Evolutionary conservation across 2,329 filamentous ascomycete genomes (phyloP).

Genomic region (Drechslera avenae): DNA sequence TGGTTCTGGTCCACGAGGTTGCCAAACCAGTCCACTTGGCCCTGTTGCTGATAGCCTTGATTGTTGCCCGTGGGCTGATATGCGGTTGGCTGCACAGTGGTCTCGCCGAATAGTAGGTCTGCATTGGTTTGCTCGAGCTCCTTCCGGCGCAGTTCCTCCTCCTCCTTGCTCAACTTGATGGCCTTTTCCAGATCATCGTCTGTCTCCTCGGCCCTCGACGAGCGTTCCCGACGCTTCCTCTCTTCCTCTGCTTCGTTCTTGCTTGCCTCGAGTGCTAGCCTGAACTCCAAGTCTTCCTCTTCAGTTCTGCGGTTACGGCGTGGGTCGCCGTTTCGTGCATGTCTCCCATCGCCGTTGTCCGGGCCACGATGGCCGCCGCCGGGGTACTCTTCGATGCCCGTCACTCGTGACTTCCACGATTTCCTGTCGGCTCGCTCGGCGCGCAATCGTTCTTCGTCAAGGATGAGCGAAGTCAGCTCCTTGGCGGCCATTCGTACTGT

Average conservation of each 20-base stretch:
- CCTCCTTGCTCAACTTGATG: constrained; percentile 90
- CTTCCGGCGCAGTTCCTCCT: constrained; percentile 84
- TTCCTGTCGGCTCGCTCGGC: constrained; percentile 89
- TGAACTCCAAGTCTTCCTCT: constrained; percentile 84
- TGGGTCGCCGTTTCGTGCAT: constrained; percentile 47
- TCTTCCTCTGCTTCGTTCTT: constrained; percentile 96
- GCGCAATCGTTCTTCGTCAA: constrained; percentile 91
- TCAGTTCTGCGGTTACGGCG: constrained; percentile 65
- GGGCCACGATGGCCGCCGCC: constrained; percentile 40
- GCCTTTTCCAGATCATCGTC: constrained; percentile 94
- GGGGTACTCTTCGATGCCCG: constrained; percentile 83
- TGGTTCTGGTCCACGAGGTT: constrained; percentile 81
- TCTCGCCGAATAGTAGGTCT: constrained; percentile 85
- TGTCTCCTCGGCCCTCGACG: constrained; percentile 55
- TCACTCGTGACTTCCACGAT: constrained; percentile 95
- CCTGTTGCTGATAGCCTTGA: constrained; percentile 96
- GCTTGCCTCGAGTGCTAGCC: constrained; percentile 89
- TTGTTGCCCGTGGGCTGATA: constrained; percentile 88
- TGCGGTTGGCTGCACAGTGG: constrained; percentile 66
- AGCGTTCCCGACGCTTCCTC: constrained; percentile 67
- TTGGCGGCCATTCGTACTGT: constrained; percentile 93
- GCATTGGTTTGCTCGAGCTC: constrained; percentile 88
- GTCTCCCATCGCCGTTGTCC: constrained; percentile 47
- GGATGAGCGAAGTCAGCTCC: constrained; percentile 86
- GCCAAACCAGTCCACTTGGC: constrained; percentile 94